These are phyloP conservation scores for Amniculicola lignicola DNA, from an alignment of 495 filamentous ascomycete species.

Conservation along the genomic window DNA sequence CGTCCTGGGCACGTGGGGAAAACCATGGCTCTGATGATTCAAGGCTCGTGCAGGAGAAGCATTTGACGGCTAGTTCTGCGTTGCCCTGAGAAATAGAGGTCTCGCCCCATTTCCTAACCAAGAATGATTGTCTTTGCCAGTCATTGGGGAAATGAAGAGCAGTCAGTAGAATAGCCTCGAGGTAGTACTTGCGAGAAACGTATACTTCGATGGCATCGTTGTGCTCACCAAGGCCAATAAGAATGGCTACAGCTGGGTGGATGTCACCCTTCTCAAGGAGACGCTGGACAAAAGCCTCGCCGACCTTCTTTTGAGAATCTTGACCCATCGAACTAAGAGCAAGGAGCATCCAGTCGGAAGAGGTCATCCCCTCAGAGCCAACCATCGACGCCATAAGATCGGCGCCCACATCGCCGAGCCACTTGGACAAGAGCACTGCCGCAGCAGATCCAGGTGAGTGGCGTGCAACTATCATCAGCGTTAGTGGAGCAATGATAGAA, in stretches of 20 bases:
- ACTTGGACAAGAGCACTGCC: conserved; percentile 78
- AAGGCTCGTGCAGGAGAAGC: conserved; percentile 50
- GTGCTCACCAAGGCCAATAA: conserved; percentile 85
- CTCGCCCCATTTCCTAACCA: conserved; percentile 94
- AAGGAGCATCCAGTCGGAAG: conserved; percentile 94
- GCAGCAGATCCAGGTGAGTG: conserved; percentile 70
- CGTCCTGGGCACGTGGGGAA: conserved; percentile 72
- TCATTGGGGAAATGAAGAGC: conserved; percentile 63
- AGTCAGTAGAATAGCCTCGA: conserved; percentile 84
- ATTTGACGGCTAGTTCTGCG: conserved; percentile 85
- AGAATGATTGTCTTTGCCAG: conserved; percentile 83
- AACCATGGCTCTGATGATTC: conserved; percentile 70
- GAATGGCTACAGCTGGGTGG: conserved; percentile 84
- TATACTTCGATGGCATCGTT: conserved; percentile 97
- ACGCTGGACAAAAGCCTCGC: conserved; percentile 86
- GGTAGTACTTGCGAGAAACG: conserved; percentile 81
- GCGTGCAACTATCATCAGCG: conserved; percentile 52
- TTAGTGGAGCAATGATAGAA: neutral
- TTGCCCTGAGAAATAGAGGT: conserved; percentile 81
- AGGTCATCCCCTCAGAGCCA: conserved; percentile 75
- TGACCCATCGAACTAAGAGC: conserved; percentile 83
- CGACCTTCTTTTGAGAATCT: conserved; percentile 82
- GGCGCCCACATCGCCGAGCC: conserved; percentile 82
- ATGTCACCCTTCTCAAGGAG: conserved; percentile 86
- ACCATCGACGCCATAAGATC: conserved; percentile 75